These are phyloP conservation scores for Aspergillus pseudonomiae DNA, from an alignment of 2,329 filamentous ascomycete genomes.

Conservation along the genomic window DNA sequence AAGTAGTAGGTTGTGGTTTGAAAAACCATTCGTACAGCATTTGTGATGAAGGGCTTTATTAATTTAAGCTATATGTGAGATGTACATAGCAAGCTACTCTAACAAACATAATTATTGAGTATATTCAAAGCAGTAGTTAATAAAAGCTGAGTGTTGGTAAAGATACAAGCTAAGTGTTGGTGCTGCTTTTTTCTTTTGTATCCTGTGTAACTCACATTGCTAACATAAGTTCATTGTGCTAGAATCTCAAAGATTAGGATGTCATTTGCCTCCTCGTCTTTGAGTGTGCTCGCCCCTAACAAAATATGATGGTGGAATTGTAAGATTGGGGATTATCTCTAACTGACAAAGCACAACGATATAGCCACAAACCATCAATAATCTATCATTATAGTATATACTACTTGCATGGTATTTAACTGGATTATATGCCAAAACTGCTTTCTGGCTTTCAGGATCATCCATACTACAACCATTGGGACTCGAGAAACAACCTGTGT, in stretches of 20 bases:
- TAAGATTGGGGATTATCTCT: not conserved
- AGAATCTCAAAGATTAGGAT: not conserved
- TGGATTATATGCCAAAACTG: too few species aligned
- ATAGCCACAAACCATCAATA: too few species aligned
- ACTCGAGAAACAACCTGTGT: too few species aligned
- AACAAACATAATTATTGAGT: not conserved
- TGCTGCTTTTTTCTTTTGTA: too few species aligned
- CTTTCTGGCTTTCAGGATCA: too few species aligned
- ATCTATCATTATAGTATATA: too few species aligned
- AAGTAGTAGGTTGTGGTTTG: not conserved
- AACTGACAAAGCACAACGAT: not conserved
- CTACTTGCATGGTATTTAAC: too few species aligned
- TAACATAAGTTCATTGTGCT: not conserved
- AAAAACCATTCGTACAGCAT: not conserved
- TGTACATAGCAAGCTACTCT: not conserved
- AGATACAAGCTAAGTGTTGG: not conserved
- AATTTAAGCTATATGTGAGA: not conserved
- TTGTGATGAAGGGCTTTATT: not conserved
- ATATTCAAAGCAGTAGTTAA: not conserved
- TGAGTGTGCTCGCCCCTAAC: not conserved
- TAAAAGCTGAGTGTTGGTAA: not conserved
- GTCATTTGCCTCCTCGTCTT: not conserved
- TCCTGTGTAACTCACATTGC: not conserved
- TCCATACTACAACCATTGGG: too few species aligned
- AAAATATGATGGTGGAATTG: not conserved